Evolutionary conservation across 768 basidiomycete genomes (phyloP).

Genomic region (Lactifluus subvellereus): DNA sequence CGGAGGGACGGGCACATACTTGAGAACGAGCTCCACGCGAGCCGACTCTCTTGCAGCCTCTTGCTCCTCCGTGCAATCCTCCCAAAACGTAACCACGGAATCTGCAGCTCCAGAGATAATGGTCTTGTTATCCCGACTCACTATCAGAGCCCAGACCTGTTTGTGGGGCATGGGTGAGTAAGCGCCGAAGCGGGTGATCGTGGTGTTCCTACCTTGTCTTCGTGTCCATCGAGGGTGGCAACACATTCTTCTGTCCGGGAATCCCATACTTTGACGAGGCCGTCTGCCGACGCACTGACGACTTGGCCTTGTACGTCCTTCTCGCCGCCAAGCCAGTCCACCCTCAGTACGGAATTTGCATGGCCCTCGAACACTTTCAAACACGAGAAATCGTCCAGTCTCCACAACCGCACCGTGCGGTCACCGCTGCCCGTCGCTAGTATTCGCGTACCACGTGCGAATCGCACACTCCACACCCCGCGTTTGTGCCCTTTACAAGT

Average conservation of each 20-base stretch:
- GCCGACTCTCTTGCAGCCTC: slow-evolving; percentile 68
- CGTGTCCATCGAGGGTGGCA: slow-evolving; percentile 91
- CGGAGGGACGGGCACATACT: slow-evolving; percentile 45
- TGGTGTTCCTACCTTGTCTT: slow-evolving; percentile 68
- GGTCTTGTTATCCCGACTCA: slow-evolving; percentile 73
- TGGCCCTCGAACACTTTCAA: slow-evolving; percentile 97
- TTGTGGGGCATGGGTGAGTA: slow-evolving; percentile 1
- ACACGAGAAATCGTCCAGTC: slow-evolving; percentile 87
- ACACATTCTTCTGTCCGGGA: slow-evolving; percentile 82
- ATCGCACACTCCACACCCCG: slow-evolving; percentile 92
- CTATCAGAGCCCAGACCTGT: slow-evolving; percentile 95
- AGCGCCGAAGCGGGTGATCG: neutral
- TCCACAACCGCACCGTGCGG: slow-evolving; percentile 93
- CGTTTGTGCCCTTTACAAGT: slow-evolving; percentile 95
- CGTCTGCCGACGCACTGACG: slow-evolving; percentile 88
- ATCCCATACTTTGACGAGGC: slow-evolving; percentile 94
- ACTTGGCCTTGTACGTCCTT: slow-evolving; percentile 47
- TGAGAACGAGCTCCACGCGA: slow-evolving; percentile 68
- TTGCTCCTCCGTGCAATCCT: slow-evolving; percentile 86
- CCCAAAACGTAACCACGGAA: slow-evolving; percentile 94
- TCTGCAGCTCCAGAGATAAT: slow-evolving; percentile 95
- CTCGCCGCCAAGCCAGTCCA: slow-evolving; percentile 84
- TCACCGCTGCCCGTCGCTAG: slow-evolving; percentile 94
- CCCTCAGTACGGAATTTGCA: slow-evolving; percentile 90
- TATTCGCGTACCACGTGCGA: slow-evolving; percentile 75